Percentiles rank a stretch among this genome's conserved stretches.
Conservation (phyloP, 805 yeast species). For the Metschnikowia noctiluminum region DNA sequence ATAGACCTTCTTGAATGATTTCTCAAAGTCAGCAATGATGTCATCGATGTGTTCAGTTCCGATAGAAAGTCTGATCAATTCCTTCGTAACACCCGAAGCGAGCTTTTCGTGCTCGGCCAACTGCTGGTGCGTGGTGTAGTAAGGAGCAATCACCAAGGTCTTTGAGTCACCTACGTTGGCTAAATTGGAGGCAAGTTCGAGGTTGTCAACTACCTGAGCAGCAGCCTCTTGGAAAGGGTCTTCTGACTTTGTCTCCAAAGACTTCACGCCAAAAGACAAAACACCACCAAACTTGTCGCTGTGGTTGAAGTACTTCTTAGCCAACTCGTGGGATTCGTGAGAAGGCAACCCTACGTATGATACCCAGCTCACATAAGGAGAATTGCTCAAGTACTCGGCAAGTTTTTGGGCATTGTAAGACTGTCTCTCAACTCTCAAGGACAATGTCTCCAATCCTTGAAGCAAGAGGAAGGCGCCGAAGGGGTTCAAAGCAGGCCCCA, state of each 20-base stretch:
- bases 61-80: conserved; percentile 62
- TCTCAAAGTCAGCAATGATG: conserved; percentile 43
- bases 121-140: conserved; percentile 94
- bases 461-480: conserved; percentile 81
- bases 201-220: conserved; percentile 76
- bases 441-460: conserved; percentile 92
- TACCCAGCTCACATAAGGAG: conserved; percentile 81
- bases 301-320: conserved; percentile 70
- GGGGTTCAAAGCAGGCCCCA: conserved; percentile 88
- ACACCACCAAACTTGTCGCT: conserved; percentile 74
- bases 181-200: conserved; percentile 84
- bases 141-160: conserved; percentile 93
- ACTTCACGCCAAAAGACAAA: conserved; percentile 84
- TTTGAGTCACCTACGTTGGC: conserved; percentile 98
- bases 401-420: conserved; percentile 75
- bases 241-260: conserved; percentile 39
- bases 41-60: conserved; percentile 24
- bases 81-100: conserved; percentile 85
- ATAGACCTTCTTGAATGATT: conserved; percentile 69
- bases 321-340: conserved; percentile 73
- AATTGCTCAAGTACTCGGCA: conserved; percentile 70
- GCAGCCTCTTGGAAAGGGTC: conserved; percentile 73
- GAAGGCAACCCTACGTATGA: conserved; percentile 87
- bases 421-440: conserved; percentile 92
- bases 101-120: conserved; percentile 74